Evolutionary conservation across 306 rosid species (phyloP), one percentile per base, ranked within the genome.

Genomic region (Vigna trinervia): DNA sequence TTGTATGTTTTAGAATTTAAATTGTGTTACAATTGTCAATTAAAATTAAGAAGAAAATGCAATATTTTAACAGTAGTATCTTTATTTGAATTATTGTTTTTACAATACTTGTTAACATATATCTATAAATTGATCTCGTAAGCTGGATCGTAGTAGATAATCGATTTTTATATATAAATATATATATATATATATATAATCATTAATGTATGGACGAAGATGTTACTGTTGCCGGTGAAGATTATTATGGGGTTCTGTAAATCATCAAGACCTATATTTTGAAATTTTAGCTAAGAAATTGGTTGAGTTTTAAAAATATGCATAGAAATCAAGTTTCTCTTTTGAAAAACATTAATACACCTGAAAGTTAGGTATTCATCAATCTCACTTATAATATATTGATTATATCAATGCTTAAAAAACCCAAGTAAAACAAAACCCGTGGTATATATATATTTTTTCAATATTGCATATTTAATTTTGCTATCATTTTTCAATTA

Each of bases 301-400:
- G 9, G 69, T 62, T 62, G 69, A 62, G 69, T 36, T 62, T 62
- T 62, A 36, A 62, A 32, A 62, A 32, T 34, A 62, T 28, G 19
- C 5, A 60, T 14, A 30, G n/a, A 60, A 60, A 60, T 6, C 0
- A 17, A 30, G 20, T 26, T 23, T 7, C 9, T 39, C 9, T 41
- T 41, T 59, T 26, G 3, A 34, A 9, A 60, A 28, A 36, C 1
- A 60, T 60, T 28, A 60, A 32, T 1, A 32, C 43, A 30, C 67
- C 45, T 13, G 7, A 13, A 13, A 60, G 34, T 36, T 34, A 62
- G 69, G 47, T 62, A 62, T 34, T 61, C 45, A 22, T 62, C 10
- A 62, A 62, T 34, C 48, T n/a, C 19, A 32, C 64, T 38, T 12
- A 30, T 2, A 59, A 23, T 26, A 60, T 3, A 60, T 30, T 60